A percentile compares a stretch with the other conserved stretches of the same genome.
These are phyloP conservation scores for Pseudocercospora musae DNA, from an alignment of 2,329 filamentous ascomycete genomes.

Conservation along the genomic window DNA sequence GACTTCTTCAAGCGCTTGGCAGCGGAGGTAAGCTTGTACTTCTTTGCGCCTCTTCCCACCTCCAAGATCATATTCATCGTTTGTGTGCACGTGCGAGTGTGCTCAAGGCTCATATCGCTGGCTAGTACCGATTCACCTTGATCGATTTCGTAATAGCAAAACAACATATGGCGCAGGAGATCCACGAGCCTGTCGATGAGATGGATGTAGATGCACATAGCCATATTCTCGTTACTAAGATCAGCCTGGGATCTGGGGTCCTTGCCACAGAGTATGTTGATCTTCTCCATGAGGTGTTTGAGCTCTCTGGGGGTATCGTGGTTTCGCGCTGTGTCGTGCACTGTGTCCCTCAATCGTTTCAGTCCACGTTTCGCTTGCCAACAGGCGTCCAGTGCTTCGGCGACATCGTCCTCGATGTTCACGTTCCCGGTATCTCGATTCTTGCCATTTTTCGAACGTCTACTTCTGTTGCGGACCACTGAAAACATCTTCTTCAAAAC, in stretches of 20 bases:
- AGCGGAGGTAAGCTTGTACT: constrained; percentile 15
- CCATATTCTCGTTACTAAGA: constrained; percentile 8
- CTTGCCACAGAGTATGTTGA: constrained; percentile 14
- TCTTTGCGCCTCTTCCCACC: constrained; percentile 17
- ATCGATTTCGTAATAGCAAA: constrained; percentile 21
- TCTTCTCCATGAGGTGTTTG: constrained; percentile 1
- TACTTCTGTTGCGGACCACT: background rate
- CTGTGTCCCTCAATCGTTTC: background rate
- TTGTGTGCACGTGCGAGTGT: constrained; percentile 17
- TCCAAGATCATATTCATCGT: constrained; percentile 21
- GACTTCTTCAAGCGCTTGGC: constrained; percentile 20
- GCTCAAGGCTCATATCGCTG: constrained; percentile 1
- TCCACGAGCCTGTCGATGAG: constrained; percentile 28
- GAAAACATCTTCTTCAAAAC: background rate
- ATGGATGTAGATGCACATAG: constrained; percentile 28
- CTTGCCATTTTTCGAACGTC: background rate
- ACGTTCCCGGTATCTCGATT: background rate
- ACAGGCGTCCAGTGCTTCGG: background rate
- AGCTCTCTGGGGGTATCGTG: constrained; percentile 13
- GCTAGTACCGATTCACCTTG: background rate
- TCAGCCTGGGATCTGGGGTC: constrained; percentile 13
- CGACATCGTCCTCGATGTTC: background rate
- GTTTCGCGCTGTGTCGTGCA: background rate
- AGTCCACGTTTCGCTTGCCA: background rate
- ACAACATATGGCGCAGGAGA: constrained; percentile 19